Evolutionary conservation across 2,329 filamentous ascomycete species (phyloP).

Genomic region (Hypoxylon sp.): DNA sequence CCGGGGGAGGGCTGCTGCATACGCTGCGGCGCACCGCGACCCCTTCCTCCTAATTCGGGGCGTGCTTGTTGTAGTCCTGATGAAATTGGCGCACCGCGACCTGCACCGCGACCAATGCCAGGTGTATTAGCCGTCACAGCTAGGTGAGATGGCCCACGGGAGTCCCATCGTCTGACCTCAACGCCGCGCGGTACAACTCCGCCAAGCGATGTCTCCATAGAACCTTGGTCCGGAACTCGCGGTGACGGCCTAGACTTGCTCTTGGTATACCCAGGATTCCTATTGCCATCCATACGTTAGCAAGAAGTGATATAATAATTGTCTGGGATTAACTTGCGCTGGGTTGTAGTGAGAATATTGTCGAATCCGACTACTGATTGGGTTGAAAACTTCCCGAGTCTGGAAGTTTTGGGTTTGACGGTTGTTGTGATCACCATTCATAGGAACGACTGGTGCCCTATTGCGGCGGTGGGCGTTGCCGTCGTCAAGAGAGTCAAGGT

Average conservation of each 20-base stretch:
- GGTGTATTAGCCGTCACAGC: neutral
- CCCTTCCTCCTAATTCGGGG: neutral
- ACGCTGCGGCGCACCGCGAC: neutral
- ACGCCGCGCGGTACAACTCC: slow-evolving; percentile 43
- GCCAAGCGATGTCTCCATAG: slow-evolving; percentile 32
- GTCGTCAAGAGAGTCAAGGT: slow-evolving; percentile 41
- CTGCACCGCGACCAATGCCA: neutral
- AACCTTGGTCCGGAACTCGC: neutral
- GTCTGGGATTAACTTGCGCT: slow-evolving; percentile 17
- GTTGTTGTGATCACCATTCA: neutral
- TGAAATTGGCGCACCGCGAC: neutral
- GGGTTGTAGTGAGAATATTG: neutral
- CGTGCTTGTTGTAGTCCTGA: neutral
- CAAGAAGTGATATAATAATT: neutral
- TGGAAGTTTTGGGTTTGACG: neutral
- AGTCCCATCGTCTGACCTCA: slow-evolving; percentile 26
- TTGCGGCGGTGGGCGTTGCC: slow-evolving; percentile 47
- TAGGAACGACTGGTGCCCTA: neutral
- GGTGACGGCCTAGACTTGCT: neutral
- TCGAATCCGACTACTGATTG: neutral
- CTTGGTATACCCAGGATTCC: slow-evolving; percentile 16
- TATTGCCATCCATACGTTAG: slow-evolving; percentile 12
- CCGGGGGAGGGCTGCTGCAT: neutral
- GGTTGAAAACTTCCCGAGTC: neutral
- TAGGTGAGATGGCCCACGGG: neutral